A percentile compares a stretch with the other conserved stretches of the same genome.
Evolutionary conservation across 257 asterid genomes (phyloP).

Genomic region (Nyctanthes arbortristis): DNA sequence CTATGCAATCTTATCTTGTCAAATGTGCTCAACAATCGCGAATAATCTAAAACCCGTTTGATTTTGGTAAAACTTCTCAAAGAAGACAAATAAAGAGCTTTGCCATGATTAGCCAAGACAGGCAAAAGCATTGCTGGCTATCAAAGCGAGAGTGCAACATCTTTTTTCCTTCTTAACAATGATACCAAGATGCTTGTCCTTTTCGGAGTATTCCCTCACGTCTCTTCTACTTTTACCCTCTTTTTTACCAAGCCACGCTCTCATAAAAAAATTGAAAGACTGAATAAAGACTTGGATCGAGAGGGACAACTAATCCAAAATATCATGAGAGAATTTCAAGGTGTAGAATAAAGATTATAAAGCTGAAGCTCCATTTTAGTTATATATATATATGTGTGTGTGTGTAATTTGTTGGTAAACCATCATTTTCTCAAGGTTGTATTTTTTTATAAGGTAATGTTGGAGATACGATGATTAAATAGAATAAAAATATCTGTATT

Average conservation of each 20-base stretch:
- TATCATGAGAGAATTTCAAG: constrained; percentile 11
- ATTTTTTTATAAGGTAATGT: too few species aligned
- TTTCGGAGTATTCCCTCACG: constrained; percentile 10
- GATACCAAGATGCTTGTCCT: constrained; percentile 32
- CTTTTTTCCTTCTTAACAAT: constrained; percentile 26
- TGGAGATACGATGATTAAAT: too few species aligned
- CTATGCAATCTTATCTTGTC: not conserved
- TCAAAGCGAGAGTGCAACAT: constrained; percentile 26
- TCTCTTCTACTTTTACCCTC: not conserved
- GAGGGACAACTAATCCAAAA: constrained; percentile 17
- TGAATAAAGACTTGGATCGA: not conserved
- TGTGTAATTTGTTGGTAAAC: not conserved
- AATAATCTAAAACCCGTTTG: constrained; percentile 25
- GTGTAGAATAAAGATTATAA: constrained; percentile 11
- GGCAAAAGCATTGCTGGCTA: constrained; percentile 27
- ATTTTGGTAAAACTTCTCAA: constrained; percentile 27
- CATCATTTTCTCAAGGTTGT: too few species aligned
- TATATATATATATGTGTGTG: too few species aligned
- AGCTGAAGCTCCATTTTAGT: not conserved
- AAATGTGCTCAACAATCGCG: not conserved
- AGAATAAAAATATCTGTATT: too few species aligned
- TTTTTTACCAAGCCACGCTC: not conserved
- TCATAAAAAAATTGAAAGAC: not conserved
- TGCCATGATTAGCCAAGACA: constrained; percentile 32
- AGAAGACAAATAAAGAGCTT: constrained; percentile 35